Evolutionary conservation across 495 filamentous ascomycete species (phyloP).

Genomic region (Neurospora sp.): DNA sequence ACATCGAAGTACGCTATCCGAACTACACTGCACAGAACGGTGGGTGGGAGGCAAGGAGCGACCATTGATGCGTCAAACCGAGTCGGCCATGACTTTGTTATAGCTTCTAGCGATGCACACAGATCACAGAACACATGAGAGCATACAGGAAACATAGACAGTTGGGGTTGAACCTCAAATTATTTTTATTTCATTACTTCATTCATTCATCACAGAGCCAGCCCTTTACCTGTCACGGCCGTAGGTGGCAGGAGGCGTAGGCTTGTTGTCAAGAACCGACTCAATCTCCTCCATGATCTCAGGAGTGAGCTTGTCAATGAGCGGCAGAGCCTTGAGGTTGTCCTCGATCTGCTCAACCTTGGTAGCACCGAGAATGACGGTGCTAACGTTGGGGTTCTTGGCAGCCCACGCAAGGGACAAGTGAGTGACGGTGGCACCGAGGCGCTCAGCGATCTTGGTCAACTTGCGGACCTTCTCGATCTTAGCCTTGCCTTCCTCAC

Average conservation of each 20-base stretch:
- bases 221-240: constrained; percentile 9
- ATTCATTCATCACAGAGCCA: not conserved
- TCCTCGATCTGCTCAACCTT: constrained; percentile 60
- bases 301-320: constrained; percentile 54
- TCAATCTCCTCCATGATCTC: constrained; percentile 67
- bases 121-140: not conserved
- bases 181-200: not conserved
- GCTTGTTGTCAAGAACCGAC: constrained; percentile 27
- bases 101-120: not conserved
- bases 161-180: not conserved
- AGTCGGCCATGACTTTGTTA: not conserved
- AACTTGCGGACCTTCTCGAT: constrained; percentile 40
- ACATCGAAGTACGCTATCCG: no score
- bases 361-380: constrained; percentile 65
- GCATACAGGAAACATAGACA: not conserved
- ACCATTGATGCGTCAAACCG: not conserved
- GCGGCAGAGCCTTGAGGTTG: constrained; percentile 52
- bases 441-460: constrained; percentile 53
- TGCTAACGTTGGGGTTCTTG: constrained; percentile 65
- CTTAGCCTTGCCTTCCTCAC: constrained; percentile 22
- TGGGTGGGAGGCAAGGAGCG: not conserved
- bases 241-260: constrained; percentile 9
- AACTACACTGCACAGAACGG: not conserved
- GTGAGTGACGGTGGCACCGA: constrained; percentile 48
- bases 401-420: constrained; percentile 66